Evolutionary conservation across 2,329 filamentous ascomycete species (phyloP).

Genomic region (Ustilaginoidea virens): DNA sequence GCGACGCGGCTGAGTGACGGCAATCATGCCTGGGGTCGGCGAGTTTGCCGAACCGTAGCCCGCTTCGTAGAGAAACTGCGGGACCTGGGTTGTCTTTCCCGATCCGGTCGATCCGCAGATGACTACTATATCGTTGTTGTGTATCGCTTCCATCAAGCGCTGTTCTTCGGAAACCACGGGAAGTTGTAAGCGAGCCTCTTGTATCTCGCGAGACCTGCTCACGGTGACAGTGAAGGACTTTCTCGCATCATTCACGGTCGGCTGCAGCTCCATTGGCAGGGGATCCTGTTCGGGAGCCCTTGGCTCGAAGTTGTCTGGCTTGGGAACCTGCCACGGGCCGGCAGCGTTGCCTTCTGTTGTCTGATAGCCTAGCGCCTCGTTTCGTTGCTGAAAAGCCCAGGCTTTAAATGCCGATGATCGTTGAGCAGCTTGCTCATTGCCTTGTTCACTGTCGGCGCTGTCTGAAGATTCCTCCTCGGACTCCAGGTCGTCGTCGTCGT

Average conservation of each 20-base stretch:
- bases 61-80: constrained; percentile 89
- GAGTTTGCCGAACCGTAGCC: constrained; percentile 71
- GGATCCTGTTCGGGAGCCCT: constrained; percentile 56
- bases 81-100: constrained; percentile 94
- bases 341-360: constrained; percentile 27
- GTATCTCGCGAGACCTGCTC: constrained; percentile 54
- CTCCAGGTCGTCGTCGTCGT: constrained; percentile 13
- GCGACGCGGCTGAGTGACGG: constrained; percentile 83
- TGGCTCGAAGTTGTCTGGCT: constrained; percentile 47
- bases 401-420: constrained; percentile 65
- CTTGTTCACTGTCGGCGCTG: constrained; percentile 14
- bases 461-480: constrained; percentile 19
- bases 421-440: constrained; percentile 12
- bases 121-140: constrained; percentile 79
- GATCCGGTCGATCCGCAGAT: constrained; percentile 92
- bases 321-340: constrained; percentile 34
- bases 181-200: constrained; percentile 61
- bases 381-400: constrained; percentile 79
- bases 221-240: constrained; percentile 68
- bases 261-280: constrained; percentile 48
- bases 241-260: constrained; percentile 42
- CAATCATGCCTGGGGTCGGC: constrained; percentile 81
- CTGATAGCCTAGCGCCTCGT: constrained; percentile 59
- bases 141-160: constrained; percentile 93
- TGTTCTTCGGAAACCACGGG: constrained; percentile 93